Percentiles rank a stretch among this genome's conserved stretches.
Evolutionary conservation across 1,284 basidiomycete genomes (phyloP).

Genomic region (Coniferiporia sulphurascens): DNA sequence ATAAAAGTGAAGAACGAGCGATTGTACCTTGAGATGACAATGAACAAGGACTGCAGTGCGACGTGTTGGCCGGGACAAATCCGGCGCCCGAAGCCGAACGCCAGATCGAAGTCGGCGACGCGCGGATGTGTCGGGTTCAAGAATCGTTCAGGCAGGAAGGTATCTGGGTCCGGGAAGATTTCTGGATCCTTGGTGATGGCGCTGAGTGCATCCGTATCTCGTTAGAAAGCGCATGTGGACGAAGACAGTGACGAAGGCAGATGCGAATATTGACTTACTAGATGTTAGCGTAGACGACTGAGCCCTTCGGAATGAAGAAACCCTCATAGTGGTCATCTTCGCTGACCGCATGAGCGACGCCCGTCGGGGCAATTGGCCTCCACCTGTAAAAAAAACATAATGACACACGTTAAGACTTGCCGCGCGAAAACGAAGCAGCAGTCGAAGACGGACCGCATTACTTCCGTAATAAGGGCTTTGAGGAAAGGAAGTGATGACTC

Average conservation of each 20-base stretch:
- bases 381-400: not conserved
- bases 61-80: conserved; percentile 18
- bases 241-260: not conserved
- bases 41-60: conserved; percentile 16
- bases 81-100: conserved; percentile 22
- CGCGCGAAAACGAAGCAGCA: not conserved
- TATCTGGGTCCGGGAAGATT: conserved; percentile 21
- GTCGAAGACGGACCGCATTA: conserved; percentile 1
- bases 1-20: no score
- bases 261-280: conserved; percentile 6
- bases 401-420: not conserved
- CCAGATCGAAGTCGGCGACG: conserved; percentile 14
- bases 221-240: not conserved
- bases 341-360: conserved; percentile 32
- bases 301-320: conserved; percentile 18
- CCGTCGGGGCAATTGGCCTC: conserved; percentile 17
- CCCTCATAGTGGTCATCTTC: conserved; percentile 30
- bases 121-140: conserved; percentile 8
- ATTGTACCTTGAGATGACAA: conserved; percentile 13
- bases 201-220: conserved; percentile 8
- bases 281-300: conserved; percentile 17
- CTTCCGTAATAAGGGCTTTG: conserved; percentile 17
- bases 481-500: conserved; percentile 19
- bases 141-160: conserved; percentile 20
- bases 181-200: conserved; percentile 21